Percentiles rank a stretch among this genome's conserved stretches.
These are phyloP conservation scores for Coriaria nepalensis DNA, from an alignment of 306 rosid species.

Conservation along the genomic window DNA sequence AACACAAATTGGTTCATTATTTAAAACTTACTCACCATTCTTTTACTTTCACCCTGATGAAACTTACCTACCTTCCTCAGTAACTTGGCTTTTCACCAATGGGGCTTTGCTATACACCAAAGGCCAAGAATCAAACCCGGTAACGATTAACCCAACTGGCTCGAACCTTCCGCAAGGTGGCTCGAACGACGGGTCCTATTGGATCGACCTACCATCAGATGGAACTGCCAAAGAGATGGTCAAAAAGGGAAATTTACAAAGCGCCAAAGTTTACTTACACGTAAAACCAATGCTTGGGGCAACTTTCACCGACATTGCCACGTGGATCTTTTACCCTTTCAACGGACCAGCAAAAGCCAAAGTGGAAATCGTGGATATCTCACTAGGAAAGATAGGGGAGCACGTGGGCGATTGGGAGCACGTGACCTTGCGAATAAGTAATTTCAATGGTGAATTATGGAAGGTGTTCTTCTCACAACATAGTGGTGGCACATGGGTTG, in stretches of 20 bases:
- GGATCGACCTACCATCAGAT: slow-evolving; percentile 55
- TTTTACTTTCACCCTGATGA: slow-evolving; percentile 59
- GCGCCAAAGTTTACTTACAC: slow-evolving; percentile 36
- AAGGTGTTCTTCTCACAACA: slow-evolving; percentile 54
- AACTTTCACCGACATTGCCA: slow-evolving; percentile 46
- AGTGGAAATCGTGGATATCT: slow-evolving; percentile 23
- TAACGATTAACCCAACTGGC: slow-evolving; percentile 30
- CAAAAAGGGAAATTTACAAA: slow-evolving; percentile 40
- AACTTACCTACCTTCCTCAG: slow-evolving; percentile 42
- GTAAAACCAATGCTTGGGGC: slow-evolving; percentile 66
- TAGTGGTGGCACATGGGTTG: slow-evolving; percentile 60
- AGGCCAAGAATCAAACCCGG: slow-evolving; percentile 31
- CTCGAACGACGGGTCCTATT: slow-evolving; percentile 36
- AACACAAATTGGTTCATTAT: slow-evolving; percentile 32
- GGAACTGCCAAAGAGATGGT: slow-evolving; percentile 25
- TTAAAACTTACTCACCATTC: slow-evolving; percentile 40
- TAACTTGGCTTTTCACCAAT: slow-evolving; percentile 44
- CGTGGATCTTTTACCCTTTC: slow-evolving; percentile 76
- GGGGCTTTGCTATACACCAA: slow-evolving; percentile 46
- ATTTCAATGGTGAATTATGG: slow-evolving; percentile 45
- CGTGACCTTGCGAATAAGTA: slow-evolving; percentile 57
- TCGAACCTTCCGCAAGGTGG: slow-evolving; percentile 56
- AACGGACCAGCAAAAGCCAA: slow-evolving; percentile 60
- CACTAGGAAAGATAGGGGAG: slow-evolving; percentile 46
- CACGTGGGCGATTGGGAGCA: slow-evolving; percentile 85